Percentiles rank a stretch among this genome's conserved stretches.
Evolutionary conservation across 2,329 filamentous ascomycete genomes (phyloP).

Genomic region (Fusarium gaditjirri): DNA sequence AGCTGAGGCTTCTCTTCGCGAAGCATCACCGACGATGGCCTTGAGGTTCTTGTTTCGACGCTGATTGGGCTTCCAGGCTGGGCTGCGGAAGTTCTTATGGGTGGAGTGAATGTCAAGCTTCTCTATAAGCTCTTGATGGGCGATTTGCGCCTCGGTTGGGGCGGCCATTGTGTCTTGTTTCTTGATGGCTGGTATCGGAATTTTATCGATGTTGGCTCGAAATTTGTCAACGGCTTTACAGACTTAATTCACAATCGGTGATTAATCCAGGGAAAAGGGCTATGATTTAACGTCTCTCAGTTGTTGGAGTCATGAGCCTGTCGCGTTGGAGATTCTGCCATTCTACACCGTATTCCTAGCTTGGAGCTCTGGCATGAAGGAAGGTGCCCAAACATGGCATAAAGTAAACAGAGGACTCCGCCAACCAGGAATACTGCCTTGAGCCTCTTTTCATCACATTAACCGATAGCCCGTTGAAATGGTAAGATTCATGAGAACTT

Average conservation of each 20-base stretch:
- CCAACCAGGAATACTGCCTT: not conserved
- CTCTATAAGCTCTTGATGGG: slow-evolving; percentile 88
- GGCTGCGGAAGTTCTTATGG: slow-evolving; percentile 90
- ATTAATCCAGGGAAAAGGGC: not conserved
- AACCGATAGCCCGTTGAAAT: slow-evolving; percentile 6
- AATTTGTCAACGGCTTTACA: not conserved
- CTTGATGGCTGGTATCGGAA: not conserved
- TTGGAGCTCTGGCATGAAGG: slow-evolving; percentile 6
- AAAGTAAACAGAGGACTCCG: slow-evolving; percentile 40
- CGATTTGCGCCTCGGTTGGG: slow-evolving; percentile 77
- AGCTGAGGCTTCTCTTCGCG: slow-evolving; percentile 88
- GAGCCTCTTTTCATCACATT: not conserved
- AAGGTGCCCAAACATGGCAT: not conserved
- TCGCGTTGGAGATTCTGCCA: slow-evolving; percentile 48
- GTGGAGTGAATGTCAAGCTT: slow-evolving; percentile 89
- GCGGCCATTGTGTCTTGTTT: slow-evolving; percentile 64
- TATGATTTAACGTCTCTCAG: not conserved
- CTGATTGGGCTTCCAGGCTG: slow-evolving; percentile 89
- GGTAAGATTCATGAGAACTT: not conserved
- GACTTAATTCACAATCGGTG: not conserved
- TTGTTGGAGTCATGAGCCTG: slow-evolving; percentile 20
- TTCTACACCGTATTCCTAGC: slow-evolving; percentile 44
- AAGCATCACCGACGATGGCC: slow-evolving; percentile 89
- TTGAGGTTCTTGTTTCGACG: slow-evolving; percentile 99
- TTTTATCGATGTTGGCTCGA: not conserved